phyloP scores from a whole-genome alignment of 202 grass and related monocot genomes.

The Miscanthus sacchariflorus region DNA sequence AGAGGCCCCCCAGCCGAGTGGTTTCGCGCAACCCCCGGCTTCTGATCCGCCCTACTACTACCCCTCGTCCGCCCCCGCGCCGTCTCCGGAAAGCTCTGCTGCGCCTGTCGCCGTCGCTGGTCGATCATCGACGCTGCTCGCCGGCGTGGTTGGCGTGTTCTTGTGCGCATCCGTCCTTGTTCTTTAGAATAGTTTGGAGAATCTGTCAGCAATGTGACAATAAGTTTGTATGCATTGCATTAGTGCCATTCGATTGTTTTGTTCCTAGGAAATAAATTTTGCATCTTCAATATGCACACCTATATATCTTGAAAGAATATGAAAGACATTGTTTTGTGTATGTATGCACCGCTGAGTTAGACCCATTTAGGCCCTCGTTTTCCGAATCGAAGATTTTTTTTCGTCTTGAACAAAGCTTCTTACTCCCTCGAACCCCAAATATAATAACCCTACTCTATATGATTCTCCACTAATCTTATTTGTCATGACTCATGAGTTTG shows the following conservation, averaged over 20 bases:
- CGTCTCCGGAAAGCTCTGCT: constrained; percentile 44
- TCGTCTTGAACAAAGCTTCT: too few relatives aligned
- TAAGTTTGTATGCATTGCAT: background rate
- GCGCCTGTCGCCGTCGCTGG: background rate
- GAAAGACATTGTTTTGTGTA: background rate
- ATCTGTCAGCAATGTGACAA: constrained; percentile 14
- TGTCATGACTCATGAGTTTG: too few relatives aligned
- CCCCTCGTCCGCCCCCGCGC: constrained; percentile 12
- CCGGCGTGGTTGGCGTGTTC: background rate
- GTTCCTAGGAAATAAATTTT: background rate
- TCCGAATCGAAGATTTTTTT: too few relatives aligned
- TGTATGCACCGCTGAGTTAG: background rate
- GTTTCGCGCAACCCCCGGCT: background rate
- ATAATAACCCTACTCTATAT: too few relatives aligned
- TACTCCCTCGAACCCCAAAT: too few relatives aligned
- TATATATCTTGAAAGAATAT: background rate
- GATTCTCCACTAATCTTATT: too few relatives aligned
- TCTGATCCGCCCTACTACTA: constrained; percentile 1
- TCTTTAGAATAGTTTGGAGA: constrained; percentile 27
- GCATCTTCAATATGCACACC: background rate
- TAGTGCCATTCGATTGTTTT: background rate
- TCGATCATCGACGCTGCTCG: constrained; percentile 21
- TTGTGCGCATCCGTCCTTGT: constrained; percentile 30
- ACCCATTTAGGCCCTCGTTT: too few relatives aligned
- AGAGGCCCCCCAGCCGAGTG: constrained; percentile 2